Evolutionary conservation across 1,139 yeast genomes (phyloP).

Genomic region (Saccharomyces hybrid): DNA sequence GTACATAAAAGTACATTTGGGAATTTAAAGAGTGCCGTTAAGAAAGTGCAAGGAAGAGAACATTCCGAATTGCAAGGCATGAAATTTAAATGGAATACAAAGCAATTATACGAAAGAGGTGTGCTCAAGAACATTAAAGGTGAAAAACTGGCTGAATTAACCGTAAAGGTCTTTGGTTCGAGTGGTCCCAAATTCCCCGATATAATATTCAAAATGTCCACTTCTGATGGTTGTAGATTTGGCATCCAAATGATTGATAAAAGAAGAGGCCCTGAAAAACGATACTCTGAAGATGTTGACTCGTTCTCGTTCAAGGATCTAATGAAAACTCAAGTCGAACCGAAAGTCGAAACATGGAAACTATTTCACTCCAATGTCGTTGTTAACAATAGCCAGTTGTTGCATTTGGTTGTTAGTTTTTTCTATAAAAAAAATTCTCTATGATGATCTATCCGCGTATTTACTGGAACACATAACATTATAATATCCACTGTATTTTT

Average conservation of each 20-base stretch:
- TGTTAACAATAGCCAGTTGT: conserved; percentile 18
- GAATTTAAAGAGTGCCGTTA: conserved; percentile 56
- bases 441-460: background rate
- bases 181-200: conserved; percentile 55
- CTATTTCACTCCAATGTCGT: conserved; percentile 21
- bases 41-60: conserved; percentile 22
- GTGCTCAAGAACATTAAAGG: conserved; percentile 55
- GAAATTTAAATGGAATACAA: conserved; percentile 56
- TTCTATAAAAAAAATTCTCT: conserved; percentile 13
- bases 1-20: conserved; percentile 25
- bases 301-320: conserved; percentile 22
- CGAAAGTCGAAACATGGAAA: conserved; percentile 12
- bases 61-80: conserved; percentile 16
- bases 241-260: conserved; percentile 27
- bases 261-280: conserved; percentile 23
- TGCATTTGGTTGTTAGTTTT: conserved; percentile 19
- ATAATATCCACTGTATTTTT: background rate
- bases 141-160: conserved; percentile 36
- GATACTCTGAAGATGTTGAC: conserved; percentile 20
- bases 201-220: conserved; percentile 64
- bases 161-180: conserved; percentile 36
- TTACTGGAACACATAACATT: too few species aligned
- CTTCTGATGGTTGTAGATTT: conserved; percentile 39
- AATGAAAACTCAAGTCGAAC: conserved; percentile 22
- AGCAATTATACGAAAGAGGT: conserved; percentile 66